A percentile compares a stretch with the other conserved stretches of the same genome.
Evolutionary conservation across 2,329 filamentous ascomycete species (phyloP).

Genomic region (Beauveria brongniartii): DNA sequence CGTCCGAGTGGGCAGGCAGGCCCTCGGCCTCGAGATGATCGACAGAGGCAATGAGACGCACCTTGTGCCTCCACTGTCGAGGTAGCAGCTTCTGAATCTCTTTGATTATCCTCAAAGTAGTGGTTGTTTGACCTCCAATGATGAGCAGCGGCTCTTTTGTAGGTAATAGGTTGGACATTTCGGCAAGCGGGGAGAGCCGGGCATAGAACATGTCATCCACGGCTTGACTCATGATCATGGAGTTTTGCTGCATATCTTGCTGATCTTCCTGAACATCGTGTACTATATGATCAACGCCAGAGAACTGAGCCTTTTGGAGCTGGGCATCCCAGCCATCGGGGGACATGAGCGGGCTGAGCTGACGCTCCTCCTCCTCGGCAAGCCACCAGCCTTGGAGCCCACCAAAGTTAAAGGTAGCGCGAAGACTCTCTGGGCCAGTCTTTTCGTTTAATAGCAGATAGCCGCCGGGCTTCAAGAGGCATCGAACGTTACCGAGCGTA

Average conservation of each 20-base stretch:
- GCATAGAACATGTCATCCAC: not conserved
- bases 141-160: not conserved
- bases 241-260: not conserved
- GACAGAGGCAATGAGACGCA: not conserved
- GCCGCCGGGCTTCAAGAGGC: slow-evolving; percentile 27
- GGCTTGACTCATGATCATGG: not conserved
- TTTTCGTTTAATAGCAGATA: slow-evolving; percentile 37
- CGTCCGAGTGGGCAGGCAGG: not conserved
- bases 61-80: not conserved
- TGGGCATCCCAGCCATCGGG: not conserved
- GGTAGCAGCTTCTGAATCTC: not conserved
- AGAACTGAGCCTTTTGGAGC: not conserved
- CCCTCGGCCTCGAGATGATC: not conserved
- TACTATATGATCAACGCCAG: not conserved
- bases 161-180: not conserved
- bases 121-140: not conserved
- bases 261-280: not conserved
- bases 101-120: not conserved
- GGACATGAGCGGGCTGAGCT: not conserved
- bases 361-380: slow-evolving; percentile 17
- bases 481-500: not conserved
- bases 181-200: not conserved
- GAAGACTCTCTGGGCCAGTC: slow-evolving; percentile 12
- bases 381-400: slow-evolving; percentile 24
- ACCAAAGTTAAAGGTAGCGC: slow-evolving; percentile 18